phyloP scores from a whole-genome alignment of 2,329 filamentous ascomycete genomes.

The Cladorrhinum sp. region DNA sequence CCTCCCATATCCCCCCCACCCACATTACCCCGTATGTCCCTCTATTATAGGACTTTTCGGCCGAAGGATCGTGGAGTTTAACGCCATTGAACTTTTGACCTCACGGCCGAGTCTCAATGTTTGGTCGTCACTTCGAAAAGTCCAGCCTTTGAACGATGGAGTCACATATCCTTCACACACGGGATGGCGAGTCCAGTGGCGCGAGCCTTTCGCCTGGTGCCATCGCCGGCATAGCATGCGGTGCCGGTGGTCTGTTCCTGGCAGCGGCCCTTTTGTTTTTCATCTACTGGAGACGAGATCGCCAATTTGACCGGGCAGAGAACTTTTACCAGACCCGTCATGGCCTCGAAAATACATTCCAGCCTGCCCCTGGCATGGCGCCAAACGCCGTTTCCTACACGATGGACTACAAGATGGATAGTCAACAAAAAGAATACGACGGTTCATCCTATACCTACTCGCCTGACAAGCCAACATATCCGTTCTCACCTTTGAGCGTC shows the following conservation, averaged over 20 bases:
- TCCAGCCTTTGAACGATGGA: constrained; percentile 33
- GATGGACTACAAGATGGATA: constrained; percentile 32
- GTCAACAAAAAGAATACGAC: constrained; percentile 12
- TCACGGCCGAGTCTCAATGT: not conserved
- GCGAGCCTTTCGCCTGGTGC: constrained; percentile 43
- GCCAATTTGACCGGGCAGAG: constrained; percentile 33
- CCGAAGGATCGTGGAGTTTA: constrained; percentile 16
- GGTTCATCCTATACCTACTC: constrained; percentile 18
- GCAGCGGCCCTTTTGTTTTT: constrained; percentile 43
- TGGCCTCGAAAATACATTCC: constrained; percentile 12
- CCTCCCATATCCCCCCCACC: not conserved
- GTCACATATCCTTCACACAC: constrained; percentile 21
- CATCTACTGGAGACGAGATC: constrained; percentile 47
- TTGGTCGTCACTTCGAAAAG: not conserved
- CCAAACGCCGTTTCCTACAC: constrained; percentile 28
- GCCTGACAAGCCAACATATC: constrained; percentile 17
- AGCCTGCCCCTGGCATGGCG: constrained; percentile 9
- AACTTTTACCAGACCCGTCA: constrained; percentile 15
- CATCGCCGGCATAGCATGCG: constrained; percentile 53
- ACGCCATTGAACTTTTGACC: not conserved
- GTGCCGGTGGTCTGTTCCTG: constrained; percentile 42
- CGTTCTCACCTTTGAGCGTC: constrained; percentile 18
- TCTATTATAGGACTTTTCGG: constrained; percentile 11
- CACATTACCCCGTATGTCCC: not conserved
- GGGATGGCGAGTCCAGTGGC: constrained; percentile 24